Base-by-base conservation (phyloP, 352 stramenopile genomes). In the Pythium volutum region DNA sequence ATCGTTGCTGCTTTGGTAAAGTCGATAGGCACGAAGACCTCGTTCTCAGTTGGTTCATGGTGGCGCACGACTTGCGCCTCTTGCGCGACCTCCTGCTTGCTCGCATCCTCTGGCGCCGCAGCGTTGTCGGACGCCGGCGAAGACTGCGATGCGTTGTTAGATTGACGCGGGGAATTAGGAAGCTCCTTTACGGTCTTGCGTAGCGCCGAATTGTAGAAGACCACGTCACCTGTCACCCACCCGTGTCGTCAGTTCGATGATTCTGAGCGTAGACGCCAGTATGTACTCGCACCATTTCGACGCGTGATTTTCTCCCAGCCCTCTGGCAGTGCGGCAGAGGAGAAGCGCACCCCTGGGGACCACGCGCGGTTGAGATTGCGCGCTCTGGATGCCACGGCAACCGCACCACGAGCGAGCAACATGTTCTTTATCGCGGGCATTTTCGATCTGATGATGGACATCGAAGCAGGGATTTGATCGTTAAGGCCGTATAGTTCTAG, bases 1-100 rank as follows among this genome's bases (percentile, higher is more conserved):
- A 96, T 84, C 11, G 62, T 74, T 61, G 89, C 84, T 7, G 83
- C 79, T 49, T 80, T 91, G 52, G 73, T 71, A 62, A 95, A 96
- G 60, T 96, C 75, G 38, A 96, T 93, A 0, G 86, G 87, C 18
- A 93, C 69, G 36, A 80, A 88, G 4, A 87, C 67, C 50, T 88
- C 76, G 20, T 84, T 76, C 43, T 92, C 79, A 14, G 56, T 71
- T 58, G 64, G 45, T 11, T 76, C 70, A 27, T 66, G 54, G 36
- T 77, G 69, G 2, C 63, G 22, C 45, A 71, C 46, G 20, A 62
- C 46, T 12, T 23, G 50, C 2, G 52, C n/a, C 42, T 73, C 55
- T 8, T n/a, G 39, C n/a, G 62, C 47, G 11, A 41, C 22, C 16
- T 58, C 38, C 3, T 51, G 14, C 33, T 59, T 25, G 16, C 15